A percentile compares a stretch with the other conserved stretches of the same genome.
Conservation (phyloP, 2,329 filamentous ascomycete species). For the Aspergillus niger region DNA sequence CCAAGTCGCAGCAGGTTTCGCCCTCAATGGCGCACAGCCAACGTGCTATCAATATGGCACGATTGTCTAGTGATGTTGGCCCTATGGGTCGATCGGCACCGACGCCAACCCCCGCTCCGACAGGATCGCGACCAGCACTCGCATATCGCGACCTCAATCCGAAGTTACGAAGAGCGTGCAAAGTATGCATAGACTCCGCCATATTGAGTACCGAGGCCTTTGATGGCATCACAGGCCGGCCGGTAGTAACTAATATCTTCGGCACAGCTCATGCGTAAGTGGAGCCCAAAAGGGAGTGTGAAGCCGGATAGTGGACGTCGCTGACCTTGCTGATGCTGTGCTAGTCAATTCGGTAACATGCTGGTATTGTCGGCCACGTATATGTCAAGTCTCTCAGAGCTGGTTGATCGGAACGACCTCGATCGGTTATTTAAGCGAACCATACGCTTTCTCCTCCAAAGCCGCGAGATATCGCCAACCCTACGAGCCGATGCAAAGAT, state of each 20-base stretch:
- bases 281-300: too few relatives aligned
- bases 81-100: conserved; percentile 26
- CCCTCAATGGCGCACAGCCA: conserved; percentile 36
- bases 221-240: conserved; percentile 62
- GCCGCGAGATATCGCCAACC: conserved; percentile 72
- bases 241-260: conserved; percentile 93
- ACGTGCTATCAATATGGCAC: conserved; percentile 33
- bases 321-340: conserved; percentile 27
- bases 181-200: conserved; percentile 69
- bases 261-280: conserved; percentile 93
- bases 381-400: conserved; percentile 63
- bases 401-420: conserved; percentile 60
- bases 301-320: not conserved
- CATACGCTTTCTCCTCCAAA: conserved; percentile 71
- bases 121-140: not conserved
- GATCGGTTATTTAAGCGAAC: conserved; percentile 68
- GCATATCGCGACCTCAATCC: conserved; percentile 36
- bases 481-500: conserved; percentile 74
- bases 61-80: conserved; percentile 38
- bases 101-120: conserved; percentile 1
- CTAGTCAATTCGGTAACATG: conserved; percentile 94
- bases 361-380: conserved; percentile 84
- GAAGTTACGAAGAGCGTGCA: conserved; percentile 58
- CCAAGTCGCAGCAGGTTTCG: conserved; percentile 39
- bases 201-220: conserved; percentile 86